Evolutionary conservation across 106 monocot genomes (phyloP), one percentile per base, ranked within the genome.

Genomic region (Triglochin maritima): DNA sequence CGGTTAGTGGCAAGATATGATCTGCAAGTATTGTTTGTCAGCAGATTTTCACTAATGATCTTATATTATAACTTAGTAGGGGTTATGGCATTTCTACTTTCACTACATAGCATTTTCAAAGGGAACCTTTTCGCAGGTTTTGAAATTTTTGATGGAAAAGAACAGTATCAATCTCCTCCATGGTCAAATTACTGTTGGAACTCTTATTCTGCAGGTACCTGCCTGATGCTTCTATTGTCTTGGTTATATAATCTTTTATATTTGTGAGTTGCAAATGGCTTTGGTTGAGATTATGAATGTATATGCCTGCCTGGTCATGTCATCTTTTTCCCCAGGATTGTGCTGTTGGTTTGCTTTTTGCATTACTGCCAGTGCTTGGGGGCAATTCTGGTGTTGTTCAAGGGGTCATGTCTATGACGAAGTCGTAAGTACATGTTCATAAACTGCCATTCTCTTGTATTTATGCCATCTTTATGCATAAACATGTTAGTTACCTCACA

Each of bases 131-230:
- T 41, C 42, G 13, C 66, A 93, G 93, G 93, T 93, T 82, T 80
- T 93, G 60, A 93, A 93, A 61, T 93, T 93, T 82, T 74, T 93
- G 67, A 93, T 89, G 93, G 93, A 93, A 79, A 86, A 49, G 74
- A 89, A 86, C 65, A 82, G 80, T 58, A 84, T 89, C 65, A 93
- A 82, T 74, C 79, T 89, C 7, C 93, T 93, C 62, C 93, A 93
- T 84, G 86, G 93, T 66, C 93, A 93, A 82, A 83, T 93, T 68
- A 89, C 89, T 17, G 78, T 86, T 52, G 93, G 93, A 44, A 93
- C 80, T 17, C 93, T 93, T 76, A 93, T 93, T 74, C 81, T 93
- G 11, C 93, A 93, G 89, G 93, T 93, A 81, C 45, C 52, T 16
- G 14, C 17, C 52, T 29, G 29, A 29, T 29, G 11, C 52, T 52